These are phyloP conservation scores for Diplotaxis tenuifolia DNA, from an alignment of 345 rosid genomes.

Conservation along the genomic window DNA sequence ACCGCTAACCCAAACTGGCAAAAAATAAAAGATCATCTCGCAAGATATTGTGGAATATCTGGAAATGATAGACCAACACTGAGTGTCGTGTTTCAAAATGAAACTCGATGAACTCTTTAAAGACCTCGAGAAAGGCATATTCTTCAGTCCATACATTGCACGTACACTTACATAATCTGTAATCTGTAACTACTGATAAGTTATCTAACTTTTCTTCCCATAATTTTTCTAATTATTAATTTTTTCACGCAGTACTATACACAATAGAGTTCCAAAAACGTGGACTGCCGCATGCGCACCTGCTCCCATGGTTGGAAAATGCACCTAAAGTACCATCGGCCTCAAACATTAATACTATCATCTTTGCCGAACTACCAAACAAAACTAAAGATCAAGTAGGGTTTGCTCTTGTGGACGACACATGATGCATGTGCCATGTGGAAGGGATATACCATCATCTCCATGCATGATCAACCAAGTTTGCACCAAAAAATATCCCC, in stretches of 20 bases:
- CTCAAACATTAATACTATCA: background rate
- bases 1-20: background rate
- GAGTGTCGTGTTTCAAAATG: background rate
- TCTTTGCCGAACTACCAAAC: background rate
- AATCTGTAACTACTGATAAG: too few species aligned
- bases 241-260: background rate
- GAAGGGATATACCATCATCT: background rate
- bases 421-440: background rate
- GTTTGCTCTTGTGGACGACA: background rate
- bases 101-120: background rate
- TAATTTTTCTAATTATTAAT: background rate
- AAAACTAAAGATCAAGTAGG: background rate
- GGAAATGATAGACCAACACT: background rate
- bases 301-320: background rate
- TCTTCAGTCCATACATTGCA: background rate
- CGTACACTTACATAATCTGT: background rate
- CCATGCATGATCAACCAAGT: background rate
- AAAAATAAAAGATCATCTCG: background rate
- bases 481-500: background rate
- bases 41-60: background rate
- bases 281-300: background rate
- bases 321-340: background rate
- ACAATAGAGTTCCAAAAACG: background rate
- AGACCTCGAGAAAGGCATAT: background rate
- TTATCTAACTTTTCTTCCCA: background rate